Conservation (phyloP, 768 basidiomycete genomes). For the Fomitopsis serialis region DNA sequence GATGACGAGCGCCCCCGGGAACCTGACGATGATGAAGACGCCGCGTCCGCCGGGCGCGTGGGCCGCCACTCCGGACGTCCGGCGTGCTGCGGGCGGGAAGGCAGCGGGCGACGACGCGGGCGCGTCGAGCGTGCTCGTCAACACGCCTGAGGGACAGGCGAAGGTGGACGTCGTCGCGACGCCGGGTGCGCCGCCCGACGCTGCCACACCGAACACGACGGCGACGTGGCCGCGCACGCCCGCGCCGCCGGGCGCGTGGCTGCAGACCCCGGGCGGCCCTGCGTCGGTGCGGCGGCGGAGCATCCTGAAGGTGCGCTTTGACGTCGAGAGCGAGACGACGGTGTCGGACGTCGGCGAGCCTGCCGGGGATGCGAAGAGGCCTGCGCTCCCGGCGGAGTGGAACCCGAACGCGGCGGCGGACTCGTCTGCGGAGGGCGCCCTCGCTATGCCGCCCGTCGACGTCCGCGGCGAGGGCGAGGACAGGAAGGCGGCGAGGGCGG, state of each 20-base stretch:
- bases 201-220: background rate
- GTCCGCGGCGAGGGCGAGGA: background rate
- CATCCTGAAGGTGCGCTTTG: conserved; percentile 69
- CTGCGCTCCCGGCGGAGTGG: conserved; percentile 2
- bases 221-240: conserved; percentile 42
- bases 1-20: conserved; percentile 15
- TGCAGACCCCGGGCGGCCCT: conserved; percentile 23
- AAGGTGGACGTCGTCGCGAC: conserved; percentile 7
- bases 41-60: conserved; percentile 44
- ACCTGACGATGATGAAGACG: conserved; percentile 35
- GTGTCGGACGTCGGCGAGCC: conserved; percentile 18
- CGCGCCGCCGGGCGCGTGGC: conserved; percentile 66
- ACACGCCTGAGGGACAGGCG: background rate
- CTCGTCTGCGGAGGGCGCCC: background rate
- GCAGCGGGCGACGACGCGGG: no score
- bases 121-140: background rate
- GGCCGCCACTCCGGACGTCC: conserved; percentile 33
- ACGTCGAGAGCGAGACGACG: conserved; percentile 34
- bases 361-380: background rate
- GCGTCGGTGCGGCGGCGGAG: conserved; percentile 38
- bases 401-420: no score
- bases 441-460: no score
- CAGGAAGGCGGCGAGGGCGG: no score
- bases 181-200: conserved; percentile 4
- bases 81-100: no score